Evolutionary conservation across 306 rosid genomes (phyloP), one percentile per base, ranked within the genome.

Genomic region (Quercus parvula): DNA sequence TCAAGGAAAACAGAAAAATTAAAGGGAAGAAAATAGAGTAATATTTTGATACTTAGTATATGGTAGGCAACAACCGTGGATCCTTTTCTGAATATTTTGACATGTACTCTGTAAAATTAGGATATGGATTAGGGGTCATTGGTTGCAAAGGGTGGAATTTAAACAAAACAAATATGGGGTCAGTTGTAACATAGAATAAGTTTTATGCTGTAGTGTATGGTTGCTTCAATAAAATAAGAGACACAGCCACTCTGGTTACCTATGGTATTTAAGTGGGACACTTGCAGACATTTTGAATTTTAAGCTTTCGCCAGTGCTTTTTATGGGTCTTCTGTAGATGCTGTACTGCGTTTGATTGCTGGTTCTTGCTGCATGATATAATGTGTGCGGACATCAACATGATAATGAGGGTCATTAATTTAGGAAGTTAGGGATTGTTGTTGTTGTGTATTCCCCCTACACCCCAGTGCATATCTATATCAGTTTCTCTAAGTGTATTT

Each of bases 401-500:
- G 49, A 67, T 33, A 19, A 8, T 31, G 6, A 66, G 70, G 70
- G 41, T 30, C 70, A 63, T 13, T 28, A 30, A 6, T 25, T 63
- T 27, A 63, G 70, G 44, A 63, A 28, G 30, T 18, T 30, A 18
- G 22, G 70, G 17, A 24, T 24, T 59, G 71, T 24, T n/a, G n/a
- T 67, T 15, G 9, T 67, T 33, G 4, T 35, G n/a, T 33, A 24
- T 66, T 3, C 31, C n/a, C 22, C 6, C 10, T 38, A 2, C 46
- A 17, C 54, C 54, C 1, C 0, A 64, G 19, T 67, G 41, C 64
- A 12, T 54, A 9, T 20, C 66, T 78, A 56, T 51, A 28, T 28
- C 71, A 56, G 74, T 86, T 80, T 55, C 28, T 80, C 76, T 72
- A 62, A 72, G 77, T 75, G 66, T 61, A 68, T 27, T 79, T 44